These are phyloP conservation scores for Actinomortierella wolfii DNA, from an alignment of 371 early-diverging fungal species.

Conservation along the genomic window DNA sequence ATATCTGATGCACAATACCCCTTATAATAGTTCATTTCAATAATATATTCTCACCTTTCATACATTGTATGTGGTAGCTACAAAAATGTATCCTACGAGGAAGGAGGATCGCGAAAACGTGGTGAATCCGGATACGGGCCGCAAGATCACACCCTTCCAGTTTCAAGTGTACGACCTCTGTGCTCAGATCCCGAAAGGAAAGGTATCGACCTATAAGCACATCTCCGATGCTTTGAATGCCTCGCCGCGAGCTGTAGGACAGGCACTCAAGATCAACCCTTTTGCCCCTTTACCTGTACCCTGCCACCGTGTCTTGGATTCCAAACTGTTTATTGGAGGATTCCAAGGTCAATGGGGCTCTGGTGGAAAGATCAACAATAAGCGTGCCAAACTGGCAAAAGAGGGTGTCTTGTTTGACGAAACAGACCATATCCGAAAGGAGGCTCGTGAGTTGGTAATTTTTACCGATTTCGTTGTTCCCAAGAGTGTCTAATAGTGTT, in stretches of 20 bases:
- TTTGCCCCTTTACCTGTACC: slow-evolving; percentile 80
- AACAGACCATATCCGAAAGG: slow-evolving; percentile 56
- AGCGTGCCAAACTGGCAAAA: slow-evolving; percentile 67
- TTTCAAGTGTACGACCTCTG: slow-evolving; percentile 74
- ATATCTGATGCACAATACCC: too few species aligned
- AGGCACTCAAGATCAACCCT: slow-evolving; percentile 76
- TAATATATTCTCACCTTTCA: neutral
- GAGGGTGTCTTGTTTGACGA: slow-evolving; percentile 74
- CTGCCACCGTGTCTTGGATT: slow-evolving; percentile 80
- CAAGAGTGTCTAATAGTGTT: neutral
- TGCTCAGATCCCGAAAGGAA: slow-evolving; percentile 72
- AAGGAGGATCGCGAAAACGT: slow-evolving; percentile 49
- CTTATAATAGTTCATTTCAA: neutral
- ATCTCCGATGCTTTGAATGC: slow-evolving; percentile 68
- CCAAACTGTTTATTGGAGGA: slow-evolving; percentile 72
- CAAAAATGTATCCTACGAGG: slow-evolving; percentile 51
- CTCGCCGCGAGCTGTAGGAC: slow-evolving; percentile 78
- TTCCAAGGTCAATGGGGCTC: slow-evolving; percentile 72
- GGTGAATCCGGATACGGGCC: slow-evolving; percentile 59
- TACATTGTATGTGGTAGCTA: slow-evolving; percentile 12
- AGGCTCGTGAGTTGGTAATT: slow-evolving; percentile 50
- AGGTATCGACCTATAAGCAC: slow-evolving; percentile 77
- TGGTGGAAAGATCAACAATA: slow-evolving; percentile 64
- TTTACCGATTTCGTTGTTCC: slow-evolving; percentile 54
- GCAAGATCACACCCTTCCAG: slow-evolving; percentile 71